Evolutionary conservation across 2,329 filamentous ascomycete species (phyloP).

Genomic region (Herpotrichia juniperi): DNA sequence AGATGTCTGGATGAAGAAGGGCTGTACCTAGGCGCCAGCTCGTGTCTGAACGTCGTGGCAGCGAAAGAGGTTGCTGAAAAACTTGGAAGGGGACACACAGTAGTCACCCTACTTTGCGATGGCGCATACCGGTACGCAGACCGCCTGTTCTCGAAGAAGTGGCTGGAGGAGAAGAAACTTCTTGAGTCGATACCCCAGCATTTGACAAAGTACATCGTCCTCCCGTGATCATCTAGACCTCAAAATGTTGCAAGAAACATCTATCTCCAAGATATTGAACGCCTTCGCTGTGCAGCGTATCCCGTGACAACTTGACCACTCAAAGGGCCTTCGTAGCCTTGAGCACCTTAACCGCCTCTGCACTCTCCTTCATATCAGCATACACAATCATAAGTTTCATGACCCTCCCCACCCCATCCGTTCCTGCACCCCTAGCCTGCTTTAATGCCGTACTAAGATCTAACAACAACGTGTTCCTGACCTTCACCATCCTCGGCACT

Average conservation of each 20-base stretch:
- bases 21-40: conserved; percentile 92
- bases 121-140: conserved; percentile 98
- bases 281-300: conserved; percentile 53
- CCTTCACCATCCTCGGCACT: conserved; percentile 60
- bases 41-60: conserved; percentile 91
- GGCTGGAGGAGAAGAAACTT: conserved; percentile 86
- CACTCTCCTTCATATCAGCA: conserved; percentile 64
- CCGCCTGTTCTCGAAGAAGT: conserved; percentile 87
- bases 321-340: conserved; percentile 44
- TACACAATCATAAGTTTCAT: conserved; percentile 66
- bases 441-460: conserved; percentile 69
- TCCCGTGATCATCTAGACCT: conserved; percentile 62
- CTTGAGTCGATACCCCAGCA: conserved; percentile 81
- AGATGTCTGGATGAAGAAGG: conserved; percentile 95
- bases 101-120: conserved; percentile 93
- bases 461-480: conserved; percentile 67
- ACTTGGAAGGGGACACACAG: conserved; percentile 84
- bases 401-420: conserved; percentile 49
- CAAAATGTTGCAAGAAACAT: too few relatives aligned
- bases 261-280: too few relatives aligned
- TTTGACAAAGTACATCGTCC: conserved; percentile 90
- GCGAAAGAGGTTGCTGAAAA: conserved; percentile 93
- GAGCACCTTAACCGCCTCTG: conserved; percentile 64
- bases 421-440: conserved; percentile 55
- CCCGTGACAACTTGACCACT: conserved; percentile 17